Percentiles rank a stretch among this genome's conserved stretches.
Conservation (phyloP, 495 filamentous ascomycete species). For the Aspergillus cristatus region DNA sequence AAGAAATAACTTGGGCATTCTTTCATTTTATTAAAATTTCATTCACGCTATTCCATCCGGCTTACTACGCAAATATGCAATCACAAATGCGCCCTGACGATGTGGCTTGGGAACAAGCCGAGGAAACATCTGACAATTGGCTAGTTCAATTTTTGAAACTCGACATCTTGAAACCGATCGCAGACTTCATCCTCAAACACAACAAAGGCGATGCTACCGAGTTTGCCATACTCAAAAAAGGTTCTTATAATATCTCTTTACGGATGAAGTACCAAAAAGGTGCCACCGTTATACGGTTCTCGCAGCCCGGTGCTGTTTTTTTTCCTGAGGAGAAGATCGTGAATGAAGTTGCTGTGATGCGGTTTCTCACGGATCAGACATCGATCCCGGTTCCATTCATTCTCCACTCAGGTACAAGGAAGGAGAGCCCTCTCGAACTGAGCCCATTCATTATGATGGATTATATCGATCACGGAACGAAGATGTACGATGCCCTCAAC, state of each 20-base stretch:
- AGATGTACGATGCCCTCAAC: conserved; percentile 20
- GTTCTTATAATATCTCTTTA: conserved; percentile 9
- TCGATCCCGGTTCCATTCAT: conserved; percentile 28
- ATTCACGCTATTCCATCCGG: too few species aligned
- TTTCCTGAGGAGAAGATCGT: conserved; percentile 28
- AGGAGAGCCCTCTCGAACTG: conserved; percentile 13
- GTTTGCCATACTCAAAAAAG: conserved; percentile 6
- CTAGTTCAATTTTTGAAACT: conserved; percentile 6
- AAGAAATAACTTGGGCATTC: too few species aligned
- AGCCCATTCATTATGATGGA: conserved; percentile 29
- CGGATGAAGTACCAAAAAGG: conserved; percentile 6
- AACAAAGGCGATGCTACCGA: neutral
- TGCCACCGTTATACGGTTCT: conserved; percentile 2
- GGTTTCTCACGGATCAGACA: conserved; percentile 29
- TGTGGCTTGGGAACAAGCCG: conserved; percentile 12
- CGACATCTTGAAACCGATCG: conserved; percentile 7
- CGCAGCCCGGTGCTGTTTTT: conserved; percentile 7
- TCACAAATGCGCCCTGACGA: conserved; percentile 3
- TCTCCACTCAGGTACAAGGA: conserved; percentile 20
- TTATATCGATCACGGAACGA: conserved; percentile 24
- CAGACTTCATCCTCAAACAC: conserved; percentile 6
- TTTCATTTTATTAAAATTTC: too few species aligned
- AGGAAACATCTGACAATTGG: conserved; percentile 9
- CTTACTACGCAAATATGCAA: too few species aligned
- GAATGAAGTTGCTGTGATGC: conserved; percentile 34